phyloP scores from a whole-genome alignment of 2,329 filamentous ascomycete species.

The Phialemonium atrogriseum region DNA sequence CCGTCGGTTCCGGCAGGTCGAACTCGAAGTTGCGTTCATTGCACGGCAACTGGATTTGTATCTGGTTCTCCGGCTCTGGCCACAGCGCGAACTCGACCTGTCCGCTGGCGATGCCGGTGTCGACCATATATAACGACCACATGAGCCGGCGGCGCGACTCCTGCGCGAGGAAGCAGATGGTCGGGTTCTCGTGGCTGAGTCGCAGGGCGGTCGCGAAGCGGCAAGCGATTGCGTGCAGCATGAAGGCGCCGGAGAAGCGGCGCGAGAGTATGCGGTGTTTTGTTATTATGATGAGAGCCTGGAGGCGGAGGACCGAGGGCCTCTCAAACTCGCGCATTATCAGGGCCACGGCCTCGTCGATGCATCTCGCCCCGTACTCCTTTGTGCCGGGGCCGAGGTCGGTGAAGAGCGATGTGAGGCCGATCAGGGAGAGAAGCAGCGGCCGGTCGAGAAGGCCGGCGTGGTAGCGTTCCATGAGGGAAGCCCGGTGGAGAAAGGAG shows the following conservation, averaged over 20 bases:
- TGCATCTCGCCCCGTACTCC: constrained; percentile 44
- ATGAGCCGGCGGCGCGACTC: constrained; percentile 36
- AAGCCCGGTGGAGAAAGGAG: constrained; percentile 50
- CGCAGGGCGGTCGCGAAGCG: constrained; percentile 41
- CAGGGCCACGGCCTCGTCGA: constrained; percentile 44
- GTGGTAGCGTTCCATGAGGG: constrained; percentile 51
- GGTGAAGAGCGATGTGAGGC: constrained; percentile 47
- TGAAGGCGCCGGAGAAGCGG: constrained; percentile 37
- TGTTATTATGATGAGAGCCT: constrained; percentile 35
- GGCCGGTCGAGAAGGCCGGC: constrained; percentile 47
- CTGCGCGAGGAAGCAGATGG: constrained; percentile 33
- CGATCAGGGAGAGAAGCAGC: constrained; percentile 44
- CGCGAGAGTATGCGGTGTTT: constrained; percentile 38
- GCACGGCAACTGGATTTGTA: constrained; percentile 39
- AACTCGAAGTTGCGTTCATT: constrained; percentile 47
- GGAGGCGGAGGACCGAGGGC: constrained; percentile 48
- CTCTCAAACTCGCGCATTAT: constrained; percentile 45
- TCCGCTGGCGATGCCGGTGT: constrained; percentile 37
- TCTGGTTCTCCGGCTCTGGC: constrained; percentile 26
- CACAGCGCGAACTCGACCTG: constrained; percentile 38
- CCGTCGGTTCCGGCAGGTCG: constrained; percentile 46
- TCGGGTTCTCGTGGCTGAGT: constrained; percentile 38
- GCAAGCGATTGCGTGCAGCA: constrained; percentile 35
- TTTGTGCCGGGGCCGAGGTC: constrained; percentile 43
- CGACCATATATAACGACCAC: constrained; percentile 41